These are phyloP conservation scores for Stellera chamaejasme DNA, from an alignment of 345 rosid species.

Conservation along the genomic window DNA sequence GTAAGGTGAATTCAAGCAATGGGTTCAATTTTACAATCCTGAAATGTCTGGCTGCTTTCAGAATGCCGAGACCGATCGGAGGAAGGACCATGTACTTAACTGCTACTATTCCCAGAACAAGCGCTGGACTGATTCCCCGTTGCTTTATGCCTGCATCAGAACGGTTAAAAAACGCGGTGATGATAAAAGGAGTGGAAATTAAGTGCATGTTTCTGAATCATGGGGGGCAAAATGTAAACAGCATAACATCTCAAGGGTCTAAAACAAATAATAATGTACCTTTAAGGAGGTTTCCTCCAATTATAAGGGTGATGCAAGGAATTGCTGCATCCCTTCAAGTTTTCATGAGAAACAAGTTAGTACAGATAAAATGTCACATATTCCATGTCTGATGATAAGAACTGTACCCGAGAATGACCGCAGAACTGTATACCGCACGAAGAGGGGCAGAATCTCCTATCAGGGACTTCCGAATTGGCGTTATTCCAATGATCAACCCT, in stretches of 20 bases:
- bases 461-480: conserved; percentile 14
- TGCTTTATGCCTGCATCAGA: too few relatives aligned
- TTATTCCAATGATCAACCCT: conserved; percentile 20
- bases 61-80: conserved; percentile 14
- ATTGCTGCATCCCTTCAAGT: conserved; percentile 25
- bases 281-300: conserved; percentile 30
- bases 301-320: conserved; percentile 20
- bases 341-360: too few relatives aligned
- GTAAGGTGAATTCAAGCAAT: conserved; percentile 15
- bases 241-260: too few relatives aligned
- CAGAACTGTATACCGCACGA: conserved; percentile 13
- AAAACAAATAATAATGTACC: not conserved
- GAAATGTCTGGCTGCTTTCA: conserved; percentile 15
- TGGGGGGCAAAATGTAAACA: too few relatives aligned
- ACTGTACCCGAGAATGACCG: conserved; percentile 16
- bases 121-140: too few relatives aligned
- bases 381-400: not conserved
- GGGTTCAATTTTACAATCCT: conserved; percentile 15
- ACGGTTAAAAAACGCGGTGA: too few relatives aligned
- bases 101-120: conserved; percentile 16
- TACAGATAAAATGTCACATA: not conserved
- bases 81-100: conserved; percentile 19
- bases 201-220: too few relatives aligned
- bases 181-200: too few relatives aligned
- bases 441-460: conserved; percentile 23